These are phyloP conservation scores for Aspergillus diversus DNA, from an alignment of 495 filamentous ascomycete genomes.

Conservation along the genomic window DNA sequence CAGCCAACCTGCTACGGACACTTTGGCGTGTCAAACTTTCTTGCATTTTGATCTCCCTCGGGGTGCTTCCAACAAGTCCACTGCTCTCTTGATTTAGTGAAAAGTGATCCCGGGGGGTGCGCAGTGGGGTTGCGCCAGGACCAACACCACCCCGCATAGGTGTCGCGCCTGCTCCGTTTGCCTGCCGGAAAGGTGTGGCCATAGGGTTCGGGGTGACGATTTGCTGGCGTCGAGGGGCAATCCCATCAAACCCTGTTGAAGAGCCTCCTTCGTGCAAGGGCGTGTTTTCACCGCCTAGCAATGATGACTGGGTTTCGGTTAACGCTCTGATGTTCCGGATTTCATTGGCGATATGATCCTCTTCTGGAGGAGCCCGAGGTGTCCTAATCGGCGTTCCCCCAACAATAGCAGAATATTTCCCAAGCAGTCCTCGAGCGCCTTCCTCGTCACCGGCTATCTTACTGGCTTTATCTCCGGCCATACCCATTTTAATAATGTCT, in stretches of 20 bases:
- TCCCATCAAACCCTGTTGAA: constrained; percentile 88
- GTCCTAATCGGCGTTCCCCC: constrained; percentile 88
- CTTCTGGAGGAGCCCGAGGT: constrained; percentile 84
- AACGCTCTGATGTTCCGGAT: constrained; percentile 91
- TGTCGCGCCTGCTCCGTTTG: constrained; percentile 71
- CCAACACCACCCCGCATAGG: constrained; percentile 60
- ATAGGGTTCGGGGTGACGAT: constrained; percentile 92
- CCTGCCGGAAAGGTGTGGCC: constrained; percentile 83
- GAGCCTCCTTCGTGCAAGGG: constrained; percentile 78
- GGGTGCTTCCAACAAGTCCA: constrained; percentile 71
- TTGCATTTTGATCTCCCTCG: constrained; percentile 73
- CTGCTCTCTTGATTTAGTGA: constrained; percentile 74
- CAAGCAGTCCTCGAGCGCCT: constrained; percentile 82
- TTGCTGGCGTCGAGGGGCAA: constrained; percentile 76
- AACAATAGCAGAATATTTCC: constrained; percentile 80
- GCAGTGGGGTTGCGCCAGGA: constrained; percentile 82
- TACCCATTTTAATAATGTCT: constrained; percentile 98
- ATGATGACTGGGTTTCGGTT: constrained; percentile 93
- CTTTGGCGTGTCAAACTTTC: constrained; percentile 73
- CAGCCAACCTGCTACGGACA: constrained; percentile 70
- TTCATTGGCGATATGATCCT: constrained; percentile 95
- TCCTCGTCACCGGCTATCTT: constrained; percentile 75
- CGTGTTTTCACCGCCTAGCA: constrained; percentile 93
- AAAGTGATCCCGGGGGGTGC: constrained; percentile 89
- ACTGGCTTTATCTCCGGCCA: constrained; percentile 89